These are phyloP conservation scores for Cutaneotrichosporon arboriforme DNA, from an alignment of 1,284 basidiomycete genomes.

Conservation along the genomic window DNA sequence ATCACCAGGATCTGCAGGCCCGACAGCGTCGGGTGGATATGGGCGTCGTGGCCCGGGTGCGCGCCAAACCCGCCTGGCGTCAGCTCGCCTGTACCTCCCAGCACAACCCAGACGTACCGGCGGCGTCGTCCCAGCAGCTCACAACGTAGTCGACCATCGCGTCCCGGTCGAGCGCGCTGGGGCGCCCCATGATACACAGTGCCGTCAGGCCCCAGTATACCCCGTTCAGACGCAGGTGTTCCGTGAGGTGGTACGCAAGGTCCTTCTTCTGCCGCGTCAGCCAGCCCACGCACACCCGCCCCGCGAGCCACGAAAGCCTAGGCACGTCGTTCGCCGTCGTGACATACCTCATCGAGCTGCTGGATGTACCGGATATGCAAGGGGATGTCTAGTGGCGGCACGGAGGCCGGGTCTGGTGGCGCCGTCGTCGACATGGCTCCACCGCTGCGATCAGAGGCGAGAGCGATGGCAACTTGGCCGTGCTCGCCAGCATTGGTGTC, in stretches of 20 bases:
- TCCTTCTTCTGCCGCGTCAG: conserved; percentile 62
- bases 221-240: conserved; percentile 91
- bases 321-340: background rate
- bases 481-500: too few species aligned
- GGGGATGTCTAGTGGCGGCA: conserved; percentile 42
- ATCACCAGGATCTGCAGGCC: conserved; percentile 88
- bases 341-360: conserved; percentile 59
- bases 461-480: too few species aligned
- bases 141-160: conserved; percentile 86
- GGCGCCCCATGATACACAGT: conserved; percentile 68
- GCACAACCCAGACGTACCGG: conserved; percentile 65
- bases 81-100: background rate
- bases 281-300: background rate
- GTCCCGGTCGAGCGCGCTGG: conserved; percentile 70
- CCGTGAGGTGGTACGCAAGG: conserved; percentile 84
- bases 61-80: conserved; percentile 83
- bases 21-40: conserved; percentile 78
- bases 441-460: background rate
- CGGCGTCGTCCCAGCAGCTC: conserved; percentile 86
- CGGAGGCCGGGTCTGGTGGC: background rate
- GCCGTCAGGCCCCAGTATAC: conserved; percentile 95
- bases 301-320: too few species aligned
- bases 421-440: too few species aligned
- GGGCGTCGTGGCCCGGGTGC: conserved; percentile 87
- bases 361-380: conserved; percentile 70